Base-by-base conservation (phyloP, 83 land plant genomes). In the Picea mariana region DNA sequence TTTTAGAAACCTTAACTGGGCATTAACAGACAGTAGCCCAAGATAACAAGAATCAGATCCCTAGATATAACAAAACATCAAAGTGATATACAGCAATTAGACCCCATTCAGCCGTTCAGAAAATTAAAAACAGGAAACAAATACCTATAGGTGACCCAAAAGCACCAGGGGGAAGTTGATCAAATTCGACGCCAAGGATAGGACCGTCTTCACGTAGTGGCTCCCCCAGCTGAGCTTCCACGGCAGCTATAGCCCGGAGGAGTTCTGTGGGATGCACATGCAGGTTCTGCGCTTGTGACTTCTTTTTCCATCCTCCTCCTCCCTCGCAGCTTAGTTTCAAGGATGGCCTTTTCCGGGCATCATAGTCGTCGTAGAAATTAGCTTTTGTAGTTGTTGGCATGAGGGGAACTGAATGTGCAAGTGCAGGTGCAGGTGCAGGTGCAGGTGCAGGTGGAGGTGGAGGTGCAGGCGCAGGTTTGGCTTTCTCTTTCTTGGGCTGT, bases 191-290 rank as follows among this genome's bases (percentile, higher is more conserved):
- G 0, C 97, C 97, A 42, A 96, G 91, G 27, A 91, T 78, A 0
- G 97, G 97, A 0, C 97, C 97, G 80, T 94, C 98, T 68, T 91
- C 94, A 73, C 92, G 88, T 78, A 96, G 68, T 3, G 91, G 94
- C 88, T 91, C 98, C 17, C 97, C 97, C 65, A 96, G 86, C 91
- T 92, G 95, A 38, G 84, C 82, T 78, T 96, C 95, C 79, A 96
- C 89, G 42, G 83, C 87, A 40, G 89, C 85, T 82, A 92, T 87
- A 1, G 87, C 92, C 63, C 85, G 82, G 1, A 68, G 78, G 1
- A 68, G 78, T 77, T 92, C 97, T 61, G 85, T 83, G 9, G 75
- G 69, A 58, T 20, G 47, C 77, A 59, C 15, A 27, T 69, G 77
- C 23, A n/a, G 24, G 1, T 86, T 66, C 77, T 63, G 89, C 52